These are phyloP conservation scores for Hypoxylon cercidicola DNA, from an alignment of 495 filamentous ascomycete genomes.

Conservation along the genomic window DNA sequence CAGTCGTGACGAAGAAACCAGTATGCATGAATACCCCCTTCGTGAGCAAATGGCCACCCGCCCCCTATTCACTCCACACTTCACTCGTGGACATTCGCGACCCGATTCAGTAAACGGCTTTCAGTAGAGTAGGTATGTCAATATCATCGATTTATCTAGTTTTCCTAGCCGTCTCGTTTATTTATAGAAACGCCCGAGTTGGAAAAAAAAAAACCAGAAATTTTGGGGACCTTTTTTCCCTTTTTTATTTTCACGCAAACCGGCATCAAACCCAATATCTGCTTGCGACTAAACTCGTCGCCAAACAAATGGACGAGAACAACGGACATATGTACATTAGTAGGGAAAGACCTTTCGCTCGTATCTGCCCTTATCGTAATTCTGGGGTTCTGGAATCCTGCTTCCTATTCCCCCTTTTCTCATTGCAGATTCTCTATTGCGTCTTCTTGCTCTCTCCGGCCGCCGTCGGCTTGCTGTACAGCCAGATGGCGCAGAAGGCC, in stretches of 20 bases:
- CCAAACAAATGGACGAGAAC: neutral
- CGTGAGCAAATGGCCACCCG: too few relatives aligned
- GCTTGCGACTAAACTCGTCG: neutral
- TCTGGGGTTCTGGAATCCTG: neutral
- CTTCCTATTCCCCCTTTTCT: neutral
- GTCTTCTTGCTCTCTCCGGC: constrained; percentile 72
- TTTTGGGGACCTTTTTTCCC: neutral
- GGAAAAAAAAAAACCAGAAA: neutral
- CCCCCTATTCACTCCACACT: too few relatives aligned
- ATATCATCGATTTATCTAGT: constrained; percentile 1
- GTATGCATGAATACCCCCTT: too few relatives aligned
- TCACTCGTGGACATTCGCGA: too few relatives aligned
- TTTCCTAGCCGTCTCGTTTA: constrained; percentile 3
- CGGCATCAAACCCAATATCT: neutral
- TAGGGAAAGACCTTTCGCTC: constrained; percentile 6
- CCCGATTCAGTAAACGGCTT: too few relatives aligned
- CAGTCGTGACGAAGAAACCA: too few relatives aligned
- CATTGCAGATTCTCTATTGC: constrained; percentile 58
- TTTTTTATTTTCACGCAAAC: neutral
- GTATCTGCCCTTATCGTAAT: constrained; percentile 11
- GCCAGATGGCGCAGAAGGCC: constrained; percentile 86
- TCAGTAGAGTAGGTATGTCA: too few relatives aligned
- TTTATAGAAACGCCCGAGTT: neutral
- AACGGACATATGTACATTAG: neutral
- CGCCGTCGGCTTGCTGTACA: constrained; percentile 79